These are phyloP conservation scores for Russula brevipes DNA, from an alignment of 768 basidiomycete species.

Conservation along the genomic window DNA sequence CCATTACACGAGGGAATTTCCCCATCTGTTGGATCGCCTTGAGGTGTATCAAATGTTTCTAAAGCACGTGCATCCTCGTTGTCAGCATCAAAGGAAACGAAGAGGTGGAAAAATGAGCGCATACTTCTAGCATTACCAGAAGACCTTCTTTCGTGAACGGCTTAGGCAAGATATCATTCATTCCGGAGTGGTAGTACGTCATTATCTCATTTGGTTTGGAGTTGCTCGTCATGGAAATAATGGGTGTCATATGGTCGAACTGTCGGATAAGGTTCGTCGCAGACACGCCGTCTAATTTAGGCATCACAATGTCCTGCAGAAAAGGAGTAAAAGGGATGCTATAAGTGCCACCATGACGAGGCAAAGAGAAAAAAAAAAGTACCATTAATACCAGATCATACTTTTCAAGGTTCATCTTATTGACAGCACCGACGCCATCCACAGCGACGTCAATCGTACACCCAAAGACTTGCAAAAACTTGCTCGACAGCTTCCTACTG, in stretches of 20 bases:
- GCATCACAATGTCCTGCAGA: conserved; percentile 89
- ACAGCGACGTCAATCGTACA: conserved; percentile 93
- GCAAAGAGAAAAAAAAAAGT: conserved; percentile 31
- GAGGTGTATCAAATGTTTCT: conserved; percentile 28
- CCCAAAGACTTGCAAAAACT: conserved; percentile 93
- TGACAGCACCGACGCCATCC: conserved; percentile 87
- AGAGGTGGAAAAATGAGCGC: conserved; percentile 19
- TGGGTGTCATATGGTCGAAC: conserved; percentile 93
- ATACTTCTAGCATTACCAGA: conserved; percentile 85
- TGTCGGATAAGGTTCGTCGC: conserved; percentile 92
- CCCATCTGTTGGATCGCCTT: conserved; percentile 26
- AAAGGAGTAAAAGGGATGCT: conserved; percentile 5
- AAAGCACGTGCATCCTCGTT: conserved; percentile 13
- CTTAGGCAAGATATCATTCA: conserved; percentile 96
- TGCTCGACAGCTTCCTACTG: conserved; percentile 79
- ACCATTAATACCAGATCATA: conserved; percentile 97
- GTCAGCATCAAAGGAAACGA: neutral
- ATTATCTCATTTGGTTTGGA: conserved; percentile 90
- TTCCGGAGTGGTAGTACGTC: conserved; percentile 84
- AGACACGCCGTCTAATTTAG: conserved; percentile 78
- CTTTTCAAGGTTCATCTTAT: conserved; percentile 94
- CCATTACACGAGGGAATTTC: conserved; percentile 21
- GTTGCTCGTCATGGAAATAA: conserved; percentile 97
- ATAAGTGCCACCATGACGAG: neutral
- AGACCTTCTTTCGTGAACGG: conserved; percentile 95